These are phyloP conservation scores for Trichoderma sp. DNA, from an alignment of 2,329 filamentous ascomycete species.

Conservation along the genomic window DNA sequence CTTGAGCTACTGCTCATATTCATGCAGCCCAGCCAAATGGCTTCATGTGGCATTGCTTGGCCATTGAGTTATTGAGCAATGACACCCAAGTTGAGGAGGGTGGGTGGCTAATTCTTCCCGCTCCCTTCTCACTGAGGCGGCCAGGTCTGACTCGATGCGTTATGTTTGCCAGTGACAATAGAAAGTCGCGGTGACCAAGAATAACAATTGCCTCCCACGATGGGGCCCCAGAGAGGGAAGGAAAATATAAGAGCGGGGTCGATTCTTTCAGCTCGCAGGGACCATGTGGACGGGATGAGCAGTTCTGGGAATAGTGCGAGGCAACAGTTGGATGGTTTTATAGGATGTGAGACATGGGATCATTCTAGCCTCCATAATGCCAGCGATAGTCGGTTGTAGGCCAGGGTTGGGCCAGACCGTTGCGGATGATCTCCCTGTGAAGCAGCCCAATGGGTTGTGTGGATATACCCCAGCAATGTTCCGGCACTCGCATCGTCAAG, in stretches of 20 bases:
- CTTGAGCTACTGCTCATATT: background rate
- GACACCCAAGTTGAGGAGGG: background rate
- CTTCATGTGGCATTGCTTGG: background rate
- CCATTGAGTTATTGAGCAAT: background rate
- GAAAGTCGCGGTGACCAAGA: background rate
- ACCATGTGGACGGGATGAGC: background rate
- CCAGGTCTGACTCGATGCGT: background rate
- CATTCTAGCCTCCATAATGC: background rate
- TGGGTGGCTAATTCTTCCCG: background rate
- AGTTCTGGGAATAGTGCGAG: conserved; percentile 3
- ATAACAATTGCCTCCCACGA: background rate
- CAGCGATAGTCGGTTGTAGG: background rate
- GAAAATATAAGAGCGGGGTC: background rate
- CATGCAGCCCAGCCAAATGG: background rate
- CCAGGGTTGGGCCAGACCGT: background rate
- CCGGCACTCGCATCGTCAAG: background rate
- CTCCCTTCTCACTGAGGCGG: background rate
- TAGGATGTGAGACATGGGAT: background rate
- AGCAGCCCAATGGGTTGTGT: background rate
- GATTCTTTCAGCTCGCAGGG: conserved; percentile 9
- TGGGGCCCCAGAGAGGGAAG: background rate
- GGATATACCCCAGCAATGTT: background rate
- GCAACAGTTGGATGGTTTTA: background rate
- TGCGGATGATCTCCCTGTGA: background rate
- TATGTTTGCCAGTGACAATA: background rate